Base-by-base conservation (phyloP, 768 basidiomycete genomes). In the Pulveroboletus sp. region DNA sequence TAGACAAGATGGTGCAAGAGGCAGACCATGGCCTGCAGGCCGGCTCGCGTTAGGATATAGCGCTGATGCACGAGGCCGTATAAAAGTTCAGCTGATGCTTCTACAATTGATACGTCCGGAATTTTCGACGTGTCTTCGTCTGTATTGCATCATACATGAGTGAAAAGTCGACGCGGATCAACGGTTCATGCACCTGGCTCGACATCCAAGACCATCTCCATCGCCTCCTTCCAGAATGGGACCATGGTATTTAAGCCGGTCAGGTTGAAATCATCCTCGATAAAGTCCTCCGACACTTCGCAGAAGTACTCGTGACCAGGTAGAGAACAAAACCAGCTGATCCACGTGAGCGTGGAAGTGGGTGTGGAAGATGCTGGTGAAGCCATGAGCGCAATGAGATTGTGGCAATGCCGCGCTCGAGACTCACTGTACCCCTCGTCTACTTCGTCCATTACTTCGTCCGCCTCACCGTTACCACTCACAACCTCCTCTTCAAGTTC, bases 181-280 rank as follows among this genome's bases (percentile, higher is more conserved):
- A 46, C 52, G 56, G 53, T 29, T 22, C 24, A 68, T 85, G 68
- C 66, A 94, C 95, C 93, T 76, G 96, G 93, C 71, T 99, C 96
- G 45, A 98, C 95, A 72, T 99, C 96, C 57, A 99, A 71, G 14
- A 99, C 93, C 96, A 99, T 99, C 74, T 99, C 96, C 86, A 99
- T 89, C 38, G 96, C 96, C 68, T 99, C 96, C 68, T 97, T 98
- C 93, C 95, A 99, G 67, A 99, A 99, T 8, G 96, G 96, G 16
- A 98, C 96, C 85, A 94, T 85, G 27, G 80, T 80, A 63, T 93
- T 95, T 67, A 99, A 71, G 6, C 96, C 96, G 6, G 96, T 99
- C 32, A 99, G 76, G 73, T 99, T 99, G 75, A 99, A 99, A 65
- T 98, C 92, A 71, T 99, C 96, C 68, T 98, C 93, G 68, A 99